Base-by-base conservation (phyloP, 495 filamentous ascomycete genomes). In the Penicillium lividum region DNA sequence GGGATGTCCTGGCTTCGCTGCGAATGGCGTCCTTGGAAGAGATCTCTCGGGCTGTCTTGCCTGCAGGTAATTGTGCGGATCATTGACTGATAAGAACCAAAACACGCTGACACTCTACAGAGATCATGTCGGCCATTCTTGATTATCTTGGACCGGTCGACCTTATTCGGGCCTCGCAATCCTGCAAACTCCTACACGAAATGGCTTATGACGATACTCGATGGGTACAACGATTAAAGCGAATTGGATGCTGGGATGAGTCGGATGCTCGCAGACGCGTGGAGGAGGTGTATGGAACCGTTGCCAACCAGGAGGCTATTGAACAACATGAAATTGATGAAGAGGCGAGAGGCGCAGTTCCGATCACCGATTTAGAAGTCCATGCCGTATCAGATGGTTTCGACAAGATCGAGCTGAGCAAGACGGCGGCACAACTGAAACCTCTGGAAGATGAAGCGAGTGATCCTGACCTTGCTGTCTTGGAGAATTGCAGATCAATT, bases 131-230 rank as follows among this genome's bases (percentile, higher is more conserved):
- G 18, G 83, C 84, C 15, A 92, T 98, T 61, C 83, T 98, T 68
- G 91, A 97, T 69, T 90, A 93, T 74, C 84, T 97, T 58, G 86
- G 91, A 31, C 81, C 95, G 38, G 77, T 87, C 54, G 93, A 96
- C 65, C 86, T 94, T 43, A 79, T 97, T 59, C 84, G 86, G 53
- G 93, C 90, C 69, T 94, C 94, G n/a, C 86, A 88, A 30, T 88
- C 89, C 30, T 97, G 92, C 53, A 88, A 85, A 70, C 89, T 92
- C 46, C 86, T 96, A 82, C 89, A 88, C 62, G 94, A 99, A 72
- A 99, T 99, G 92, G 95, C 95, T 10, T 98, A 98, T 76, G 95
- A 99, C 79, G 94, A 99, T 71, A 89, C 91, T 18, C 83, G 93
- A 76, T 99, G 94, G 94, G 88, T 97, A 47, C 86, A 89, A 54